Percentiles rank a stretch among this genome's conserved stretches.
These are phyloP conservation scores for Paraphaeosphaeria minitans DNA, from an alignment of 2,329 filamentous ascomycete genomes.

Conservation along the genomic window DNA sequence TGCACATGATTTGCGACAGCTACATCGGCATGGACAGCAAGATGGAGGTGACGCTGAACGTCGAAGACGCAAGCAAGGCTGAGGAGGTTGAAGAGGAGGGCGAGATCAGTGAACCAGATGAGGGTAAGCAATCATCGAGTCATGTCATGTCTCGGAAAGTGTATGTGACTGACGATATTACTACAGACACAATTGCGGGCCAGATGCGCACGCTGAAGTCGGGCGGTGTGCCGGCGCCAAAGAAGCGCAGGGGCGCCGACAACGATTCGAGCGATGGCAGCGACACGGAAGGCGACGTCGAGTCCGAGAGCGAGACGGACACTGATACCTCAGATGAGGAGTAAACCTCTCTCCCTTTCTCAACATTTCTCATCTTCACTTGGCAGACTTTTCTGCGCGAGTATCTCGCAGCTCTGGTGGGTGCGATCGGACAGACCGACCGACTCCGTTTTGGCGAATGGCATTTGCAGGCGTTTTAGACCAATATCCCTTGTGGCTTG, in stretches of 20 bases:
- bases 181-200: slow-evolving; percentile 80
- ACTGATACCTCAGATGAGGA: slow-evolving; percentile 50
- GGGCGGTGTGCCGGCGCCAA: slow-evolving; percentile 58
- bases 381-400: not conserved
- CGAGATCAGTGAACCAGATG: slow-evolving; percentile 96
- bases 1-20: slow-evolving; percentile 92
- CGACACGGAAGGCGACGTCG: slow-evolving; percentile 67
- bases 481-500: slow-evolving; percentile 4
- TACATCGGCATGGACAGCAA: slow-evolving; percentile 94
- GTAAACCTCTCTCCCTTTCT: slow-evolving; percentile 21
- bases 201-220: slow-evolving; percentile 89
- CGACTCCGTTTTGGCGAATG: not conserved
- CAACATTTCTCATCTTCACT: not conserved
- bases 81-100: slow-evolving; percentile 81
- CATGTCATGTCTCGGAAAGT: slow-evolving; percentile 22
- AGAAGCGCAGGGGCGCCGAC: slow-evolving; percentile 64
- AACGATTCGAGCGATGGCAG: slow-evolving; percentile 67
- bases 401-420: not conserved
- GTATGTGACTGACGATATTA: slow-evolving; percentile 28
- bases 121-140: slow-evolving; percentile 67
- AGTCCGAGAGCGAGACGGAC: slow-evolving; percentile 57
- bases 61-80: slow-evolving; percentile 88
- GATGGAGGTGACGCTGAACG: slow-evolving; percentile 84
- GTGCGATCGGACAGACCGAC: not conserved
- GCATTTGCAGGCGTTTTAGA: slow-evolving; percentile 10